Conservation (phyloP, 2,329 filamentous ascomycete genomes). For the Cytospora piceicola region DNA sequence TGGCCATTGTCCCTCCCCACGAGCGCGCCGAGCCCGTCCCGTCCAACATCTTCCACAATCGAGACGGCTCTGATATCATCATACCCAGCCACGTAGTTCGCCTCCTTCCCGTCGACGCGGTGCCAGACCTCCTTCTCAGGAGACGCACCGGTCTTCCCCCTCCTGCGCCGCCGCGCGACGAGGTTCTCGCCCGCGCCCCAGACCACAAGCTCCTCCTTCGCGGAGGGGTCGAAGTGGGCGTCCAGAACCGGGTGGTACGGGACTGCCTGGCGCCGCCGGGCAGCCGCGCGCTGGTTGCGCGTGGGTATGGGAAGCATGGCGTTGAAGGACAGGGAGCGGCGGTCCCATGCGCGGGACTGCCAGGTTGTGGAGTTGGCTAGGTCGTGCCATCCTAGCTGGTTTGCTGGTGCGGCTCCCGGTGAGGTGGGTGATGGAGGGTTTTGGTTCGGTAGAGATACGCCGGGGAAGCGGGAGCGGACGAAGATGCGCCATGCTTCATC, state of each 20-base stretch:
- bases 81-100: conserved; percentile 48
- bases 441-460: conserved; percentile 41
- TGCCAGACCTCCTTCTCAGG: conserved; percentile 41
- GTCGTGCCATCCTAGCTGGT: conserved; percentile 39
- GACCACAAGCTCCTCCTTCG: conserved; percentile 51
- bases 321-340: conserved; percentile 48
- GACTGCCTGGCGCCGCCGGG: conserved; percentile 39
- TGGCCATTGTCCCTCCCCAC: conserved; percentile 56
- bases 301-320: conserved; percentile 36
- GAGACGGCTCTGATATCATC: conserved; percentile 56
- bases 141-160: conserved; percentile 31
- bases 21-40: conserved; percentile 42
- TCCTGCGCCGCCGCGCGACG: conserved; percentile 46
- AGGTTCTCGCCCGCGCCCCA: conserved; percentile 58
- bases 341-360: conserved; percentile 58
- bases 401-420: conserved; percentile 25
- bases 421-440: conserved; percentile 15
- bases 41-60: conserved; percentile 44
- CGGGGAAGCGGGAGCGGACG: conserved; percentile 49
- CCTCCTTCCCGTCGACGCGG: conserved; percentile 42
- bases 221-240: conserved; percentile 43
- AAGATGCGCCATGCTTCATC: conserved; percentile 56
- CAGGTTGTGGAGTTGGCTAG: conserved; percentile 53
- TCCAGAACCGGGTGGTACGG: conserved; percentile 54
- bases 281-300: conserved; percentile 27